A percentile compares a stretch with the other conserved stretches of the same genome.
These are phyloP conservation scores for Trichoderma orchidacearum DNA, from an alignment of 495 filamentous ascomycete genomes.

Conservation along the genomic window DNA sequence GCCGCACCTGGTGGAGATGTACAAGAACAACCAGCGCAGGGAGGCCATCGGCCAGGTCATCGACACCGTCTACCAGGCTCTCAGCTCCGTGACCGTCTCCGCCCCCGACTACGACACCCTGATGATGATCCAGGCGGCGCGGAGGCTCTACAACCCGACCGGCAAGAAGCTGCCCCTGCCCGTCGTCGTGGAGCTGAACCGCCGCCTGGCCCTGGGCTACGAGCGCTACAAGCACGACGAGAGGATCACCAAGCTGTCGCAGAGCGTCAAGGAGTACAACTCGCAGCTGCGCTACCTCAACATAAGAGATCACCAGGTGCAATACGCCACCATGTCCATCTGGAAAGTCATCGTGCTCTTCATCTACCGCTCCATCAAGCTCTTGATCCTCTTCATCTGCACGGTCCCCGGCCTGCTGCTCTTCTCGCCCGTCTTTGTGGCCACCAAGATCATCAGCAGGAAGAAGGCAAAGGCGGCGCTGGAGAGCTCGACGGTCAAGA, in stretches of 20 bases:
- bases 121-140: slow-evolving; percentile 94
- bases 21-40: slow-evolving; percentile 65
- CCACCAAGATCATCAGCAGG: slow-evolving; percentile 76
- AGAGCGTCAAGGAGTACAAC: slow-evolving; percentile 77
- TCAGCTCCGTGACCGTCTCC: slow-evolving; percentile 83
- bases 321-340: slow-evolving; percentile 75
- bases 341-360: slow-evolving; percentile 61
- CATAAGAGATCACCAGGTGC: slow-evolving; percentile 89
- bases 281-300: slow-evolving; percentile 71
- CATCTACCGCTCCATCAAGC: slow-evolving; percentile 65
- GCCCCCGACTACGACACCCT: slow-evolving; percentile 93
- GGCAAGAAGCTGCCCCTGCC: slow-evolving; percentile 90
- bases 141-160: slow-evolving; percentile 84
- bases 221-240: slow-evolving; percentile 84
- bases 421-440: slow-evolving; percentile 85
- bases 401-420: slow-evolving; percentile 79
- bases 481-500: slow-evolving; percentile 84
- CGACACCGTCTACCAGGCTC: slow-evolving; percentile 70
- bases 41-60: slow-evolving; percentile 72
- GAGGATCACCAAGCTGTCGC: slow-evolving; percentile 65
- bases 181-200: slow-evolving; percentile 91
- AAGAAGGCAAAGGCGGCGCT: slow-evolving; percentile 84
- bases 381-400: slow-evolving; percentile 60
- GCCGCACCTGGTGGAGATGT: slow-evolving; percentile 68
- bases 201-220: slow-evolving; percentile 84